Evolutionary conservation across 768 basidiomycete species (phyloP).

Genomic region (Strobilomyces dryophilus): DNA sequence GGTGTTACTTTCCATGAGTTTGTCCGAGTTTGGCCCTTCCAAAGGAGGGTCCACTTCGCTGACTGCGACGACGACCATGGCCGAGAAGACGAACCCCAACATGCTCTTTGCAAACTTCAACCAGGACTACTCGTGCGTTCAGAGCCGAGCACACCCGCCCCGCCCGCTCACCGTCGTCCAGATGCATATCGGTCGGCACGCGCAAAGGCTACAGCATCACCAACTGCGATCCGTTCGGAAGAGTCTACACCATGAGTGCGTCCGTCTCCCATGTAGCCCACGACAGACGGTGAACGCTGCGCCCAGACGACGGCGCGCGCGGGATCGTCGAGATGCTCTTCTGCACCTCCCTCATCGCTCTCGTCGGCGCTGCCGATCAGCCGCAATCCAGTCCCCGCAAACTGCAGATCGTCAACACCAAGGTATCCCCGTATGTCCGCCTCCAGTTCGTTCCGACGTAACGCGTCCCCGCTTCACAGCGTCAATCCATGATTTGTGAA

Average conservation of each 20-base stretch:
- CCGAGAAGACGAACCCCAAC: conserved; percentile 40
- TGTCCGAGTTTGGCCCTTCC: conserved; percentile 18
- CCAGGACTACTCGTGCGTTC: conserved; percentile 87
- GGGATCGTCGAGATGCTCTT: conserved; percentile 99
- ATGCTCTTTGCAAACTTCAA: conserved; percentile 95
- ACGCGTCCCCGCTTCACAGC: conserved; percentile 38
- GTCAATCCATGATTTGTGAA: conserved; percentile 99
- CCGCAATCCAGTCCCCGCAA: conserved; percentile 88
- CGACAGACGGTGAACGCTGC: neutral
- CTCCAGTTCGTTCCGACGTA: conserved; percentile 1
- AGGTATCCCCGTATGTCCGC: conserved; percentile 48
- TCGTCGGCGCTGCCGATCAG: conserved; percentile 94
- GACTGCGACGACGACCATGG: conserved; percentile 26
- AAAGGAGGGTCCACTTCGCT: neutral
- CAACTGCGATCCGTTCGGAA: conserved; percentile 96
- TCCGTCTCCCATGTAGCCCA: conserved; percentile 13
- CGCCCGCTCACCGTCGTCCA: conserved; percentile 21
- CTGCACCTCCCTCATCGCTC: conserved; percentile 94
- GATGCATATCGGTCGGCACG: conserved; percentile 93
- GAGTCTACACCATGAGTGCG: conserved; percentile 93
- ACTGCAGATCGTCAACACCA: conserved; percentile 97
- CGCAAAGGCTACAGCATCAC: conserved; percentile 95
- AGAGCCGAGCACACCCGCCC: neutral
- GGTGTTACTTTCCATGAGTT: no score
- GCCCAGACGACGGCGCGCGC: conserved; percentile 82